Evolutionary conservation across 225 moss, liverwort and hornwort genomes (phyloP), one percentile per base, ranked within the genome.

Genomic region (Pleurozium schreberi): DNA sequence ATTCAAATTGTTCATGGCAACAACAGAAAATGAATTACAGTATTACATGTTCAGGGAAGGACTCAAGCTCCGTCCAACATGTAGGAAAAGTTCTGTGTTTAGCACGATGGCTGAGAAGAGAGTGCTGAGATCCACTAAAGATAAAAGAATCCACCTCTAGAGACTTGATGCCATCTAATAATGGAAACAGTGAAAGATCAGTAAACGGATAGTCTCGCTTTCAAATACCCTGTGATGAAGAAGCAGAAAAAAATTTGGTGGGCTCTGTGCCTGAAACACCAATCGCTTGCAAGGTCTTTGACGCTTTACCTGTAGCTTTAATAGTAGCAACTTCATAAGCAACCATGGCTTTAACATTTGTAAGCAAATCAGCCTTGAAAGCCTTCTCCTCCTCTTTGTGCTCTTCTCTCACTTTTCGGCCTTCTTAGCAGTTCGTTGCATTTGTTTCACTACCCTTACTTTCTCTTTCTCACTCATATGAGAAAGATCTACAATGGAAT

Each of bases 1-100:
- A 5, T 3, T 20, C 5, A 19, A 19, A 19, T 0, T 17, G 5
- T 1, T 36, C 0, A 19, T 1, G 20, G 7, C 1, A n/a, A n/a
- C n/a, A n/a, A n/a, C n/a, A n/a, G n/a, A n/a, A n/a, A 67, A 9
- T 0, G 3, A 6, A 34, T 3, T 20, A 11, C 0, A 38, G 21
- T 1, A 38, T 23, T 38, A 22, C 69, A 23, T 12, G 7, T 5
- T 40, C 23, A 23, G 25, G 3, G 13, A 40, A 69, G 13, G 40
- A 4, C 5, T 69, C 0, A 40, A 69, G 2, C 0, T 68, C 7
- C 6, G 1, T 23, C 40, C 23, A 68, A 2, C 4, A n/a, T n/a
- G n/a, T n/a, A 20, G 12, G 20, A 68, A 68, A 68, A 6, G 6
- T 12, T 1, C 23, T 12, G 23, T 68, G 12, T 0, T 22, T 2